These are phyloP conservation scores for Nitzschia palea DNA, from an alignment of 108 stramenopile genomes.

Conservation along the genomic window DNA sequence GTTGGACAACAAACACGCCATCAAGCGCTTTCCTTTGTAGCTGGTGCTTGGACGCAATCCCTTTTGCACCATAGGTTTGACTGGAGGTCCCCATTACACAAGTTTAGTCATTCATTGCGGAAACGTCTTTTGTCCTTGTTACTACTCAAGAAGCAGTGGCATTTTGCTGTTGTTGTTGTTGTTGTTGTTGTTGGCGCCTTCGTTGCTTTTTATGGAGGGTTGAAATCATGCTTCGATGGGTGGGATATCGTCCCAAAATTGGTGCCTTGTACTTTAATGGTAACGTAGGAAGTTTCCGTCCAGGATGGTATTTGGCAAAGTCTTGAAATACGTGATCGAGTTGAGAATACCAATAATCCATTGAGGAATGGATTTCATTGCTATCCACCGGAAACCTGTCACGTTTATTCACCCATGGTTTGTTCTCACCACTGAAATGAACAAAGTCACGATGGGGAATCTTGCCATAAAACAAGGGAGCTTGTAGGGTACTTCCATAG, in stretches of 20 bases:
- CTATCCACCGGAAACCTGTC: conserved; percentile 14
- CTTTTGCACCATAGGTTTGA: too few relatives aligned
- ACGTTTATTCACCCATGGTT: conserved; percentile 36
- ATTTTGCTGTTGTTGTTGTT: neutral
- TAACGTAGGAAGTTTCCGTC: conserved; percentile 6
- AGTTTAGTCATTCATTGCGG: too few relatives aligned
- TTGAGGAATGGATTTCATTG: neutral
- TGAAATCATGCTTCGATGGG: conserved; percentile 23
- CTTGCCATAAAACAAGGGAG: conserved; percentile 6
- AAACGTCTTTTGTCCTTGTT: too few relatives aligned
- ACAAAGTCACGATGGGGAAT: conserved; percentile 42
- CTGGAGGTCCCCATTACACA: too few relatives aligned
- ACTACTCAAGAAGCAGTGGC: too few relatives aligned
- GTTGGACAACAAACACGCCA: too few relatives aligned
- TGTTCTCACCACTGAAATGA: conserved; percentile 40
- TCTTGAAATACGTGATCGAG: conserved; percentile 1
- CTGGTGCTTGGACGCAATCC: too few relatives aligned
- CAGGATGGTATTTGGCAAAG: neutral
- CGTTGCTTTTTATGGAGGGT: conserved; percentile 15
- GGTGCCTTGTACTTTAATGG: conserved; percentile 4
- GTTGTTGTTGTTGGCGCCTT: neutral
- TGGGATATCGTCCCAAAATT: conserved; percentile 19
- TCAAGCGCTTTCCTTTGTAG: too few relatives aligned
- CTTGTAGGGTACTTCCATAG: conserved; percentile 16
- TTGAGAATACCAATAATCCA: conserved; percentile 20